Percentiles rank a stretch among this genome's conserved stretches.
phyloP scores from a whole-genome alignment of 371 early-diverging fungal species.

The Mortierella sp. region DNA sequence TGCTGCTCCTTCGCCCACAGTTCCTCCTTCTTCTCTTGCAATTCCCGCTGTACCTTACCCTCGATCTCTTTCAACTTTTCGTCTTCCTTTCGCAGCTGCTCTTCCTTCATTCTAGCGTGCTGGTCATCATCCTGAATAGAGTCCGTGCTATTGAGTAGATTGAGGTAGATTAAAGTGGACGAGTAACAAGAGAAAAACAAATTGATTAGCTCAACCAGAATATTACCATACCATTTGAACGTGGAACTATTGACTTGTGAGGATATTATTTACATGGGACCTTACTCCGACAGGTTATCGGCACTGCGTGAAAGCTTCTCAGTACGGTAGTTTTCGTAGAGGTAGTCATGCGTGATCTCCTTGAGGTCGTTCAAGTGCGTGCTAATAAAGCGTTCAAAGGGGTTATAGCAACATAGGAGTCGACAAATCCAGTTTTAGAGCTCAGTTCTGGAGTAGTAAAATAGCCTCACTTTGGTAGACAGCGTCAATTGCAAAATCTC shows the following conservation, averaged over 20 bases:
- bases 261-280: neutral
- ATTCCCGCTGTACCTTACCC: slow-evolving; percentile 29
- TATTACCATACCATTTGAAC: neutral
- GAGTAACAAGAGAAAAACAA: too few species aligned
- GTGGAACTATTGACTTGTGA: too few species aligned
- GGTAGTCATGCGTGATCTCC: slow-evolving; percentile 92
- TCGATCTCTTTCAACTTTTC: slow-evolving; percentile 59
- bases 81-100: slow-evolving; percentile 72
- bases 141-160: slow-evolving; percentile 58
- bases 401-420: too few species aligned
- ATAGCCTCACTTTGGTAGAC: too few species aligned
- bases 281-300: slow-evolving; percentile 64
- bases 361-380: slow-evolving; percentile 96
- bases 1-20: slow-evolving; percentile 46
- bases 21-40: slow-evolving; percentile 41
- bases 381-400: slow-evolving; percentile 54
- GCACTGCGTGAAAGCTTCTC: slow-evolving; percentile 85
- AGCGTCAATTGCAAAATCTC: neutral
- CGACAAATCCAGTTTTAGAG: neutral
- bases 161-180: slow-evolving; percentile 43
- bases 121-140: slow-evolving; percentile 18
- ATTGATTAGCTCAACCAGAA: too few species aligned
- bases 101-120: slow-evolving; percentile 64
- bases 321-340: slow-evolving; percentile 98
- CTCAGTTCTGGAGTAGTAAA: neutral